Percentiles rank a stretch among this genome's conserved stretches.
Conservation (phyloP, 148 eudicot genomes). For the Limonium bicolor region DNA sequence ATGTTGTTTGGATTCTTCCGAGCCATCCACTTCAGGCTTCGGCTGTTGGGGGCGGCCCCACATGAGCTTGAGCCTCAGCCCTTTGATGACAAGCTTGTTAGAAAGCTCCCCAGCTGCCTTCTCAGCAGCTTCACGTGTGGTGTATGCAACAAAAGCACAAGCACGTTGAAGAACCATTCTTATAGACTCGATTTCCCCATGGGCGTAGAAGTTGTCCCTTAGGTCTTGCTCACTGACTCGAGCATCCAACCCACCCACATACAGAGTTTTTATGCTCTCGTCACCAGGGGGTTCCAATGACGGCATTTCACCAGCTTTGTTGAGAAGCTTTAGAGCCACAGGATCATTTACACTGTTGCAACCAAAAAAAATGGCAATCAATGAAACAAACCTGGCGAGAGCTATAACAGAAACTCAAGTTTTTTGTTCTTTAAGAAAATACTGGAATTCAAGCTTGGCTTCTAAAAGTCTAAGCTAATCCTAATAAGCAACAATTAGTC, state of each 20-base stretch:
- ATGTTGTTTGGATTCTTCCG: conserved; percentile 42
- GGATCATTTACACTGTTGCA: conserved; percentile 81
- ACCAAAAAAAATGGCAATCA: neutral
- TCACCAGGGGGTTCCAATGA: conserved; percentile 80
- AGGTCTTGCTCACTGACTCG: conserved; percentile 81
- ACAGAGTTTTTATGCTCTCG: conserved; percentile 81
- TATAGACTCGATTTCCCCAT: conserved; percentile 93
- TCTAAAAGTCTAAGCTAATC: too few relatives aligned
- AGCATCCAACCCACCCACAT: conserved; percentile 85
- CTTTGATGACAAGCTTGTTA: conserved; percentile 80
- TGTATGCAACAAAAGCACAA: conserved; percentile 89
- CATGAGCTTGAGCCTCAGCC: conserved; percentile 78
- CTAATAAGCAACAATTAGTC: too few relatives aligned
- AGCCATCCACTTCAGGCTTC: conserved; percentile 38
- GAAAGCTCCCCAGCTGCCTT: conserved; percentile 95
- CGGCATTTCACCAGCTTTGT: conserved; percentile 96
- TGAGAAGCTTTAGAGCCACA: conserved; percentile 82
- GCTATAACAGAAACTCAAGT: neutral
- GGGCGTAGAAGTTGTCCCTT: conserved; percentile 76
- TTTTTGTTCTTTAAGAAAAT: too few relatives aligned
- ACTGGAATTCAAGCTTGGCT: too few relatives aligned
- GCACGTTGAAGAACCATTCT: conserved; percentile 81
- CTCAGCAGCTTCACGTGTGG: conserved; percentile 91
- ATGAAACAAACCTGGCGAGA: neutral
- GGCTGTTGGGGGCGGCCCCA: conserved; percentile 96